These are phyloP conservation scores for Peronospora farinosa DNA, from an alignment of 352 stramenopile species.

Conservation along the genomic window DNA sequence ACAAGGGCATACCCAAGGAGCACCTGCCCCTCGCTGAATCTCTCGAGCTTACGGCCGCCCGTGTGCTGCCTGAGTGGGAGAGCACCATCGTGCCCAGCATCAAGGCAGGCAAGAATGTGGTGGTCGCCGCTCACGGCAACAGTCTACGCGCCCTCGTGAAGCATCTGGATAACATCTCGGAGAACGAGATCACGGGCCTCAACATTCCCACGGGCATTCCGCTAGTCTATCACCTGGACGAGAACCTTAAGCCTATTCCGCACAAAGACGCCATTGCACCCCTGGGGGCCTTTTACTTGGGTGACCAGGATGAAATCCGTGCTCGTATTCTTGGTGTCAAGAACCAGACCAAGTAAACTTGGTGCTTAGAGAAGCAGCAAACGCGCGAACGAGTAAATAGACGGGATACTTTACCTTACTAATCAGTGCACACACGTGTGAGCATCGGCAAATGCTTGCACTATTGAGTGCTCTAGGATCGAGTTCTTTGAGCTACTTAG, in stretches of 20 bases:
- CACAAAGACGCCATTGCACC: conserved; percentile 84
- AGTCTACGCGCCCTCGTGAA: conserved; percentile 90
- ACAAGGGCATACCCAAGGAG: conserved; percentile 76
- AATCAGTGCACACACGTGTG: conserved; percentile 2
- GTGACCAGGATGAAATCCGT: conserved; percentile 95
- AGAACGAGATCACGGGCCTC: conserved; percentile 91
- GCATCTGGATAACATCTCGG: conserved; percentile 90
- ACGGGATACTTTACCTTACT: background rate
- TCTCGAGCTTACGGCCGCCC: conserved; percentile 89
- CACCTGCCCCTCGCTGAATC: conserved; percentile 91
- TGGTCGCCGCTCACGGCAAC: conserved; percentile 94
- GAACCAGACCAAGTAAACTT: conserved; percentile 93
- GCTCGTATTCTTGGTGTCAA: conserved; percentile 95
- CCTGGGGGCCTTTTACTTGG: conserved; percentile 74
- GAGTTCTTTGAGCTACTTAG: too few species aligned
- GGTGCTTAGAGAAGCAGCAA: conserved; percentile 1
- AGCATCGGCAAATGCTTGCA: too few species aligned
- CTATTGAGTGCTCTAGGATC: too few species aligned
- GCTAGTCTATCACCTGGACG: conserved; percentile 85
- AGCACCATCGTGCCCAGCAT: conserved; percentile 89
- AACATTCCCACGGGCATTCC: conserved; percentile 90
- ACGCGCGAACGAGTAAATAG: conserved; percentile 12
- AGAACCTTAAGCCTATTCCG: conserved; percentile 78
- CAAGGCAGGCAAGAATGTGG: conserved; percentile 89
- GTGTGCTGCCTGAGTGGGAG: conserved; percentile 89